Evolutionary conservation across 305 asterid species (phyloP).

Genomic region (Solanum chacoense): DNA sequence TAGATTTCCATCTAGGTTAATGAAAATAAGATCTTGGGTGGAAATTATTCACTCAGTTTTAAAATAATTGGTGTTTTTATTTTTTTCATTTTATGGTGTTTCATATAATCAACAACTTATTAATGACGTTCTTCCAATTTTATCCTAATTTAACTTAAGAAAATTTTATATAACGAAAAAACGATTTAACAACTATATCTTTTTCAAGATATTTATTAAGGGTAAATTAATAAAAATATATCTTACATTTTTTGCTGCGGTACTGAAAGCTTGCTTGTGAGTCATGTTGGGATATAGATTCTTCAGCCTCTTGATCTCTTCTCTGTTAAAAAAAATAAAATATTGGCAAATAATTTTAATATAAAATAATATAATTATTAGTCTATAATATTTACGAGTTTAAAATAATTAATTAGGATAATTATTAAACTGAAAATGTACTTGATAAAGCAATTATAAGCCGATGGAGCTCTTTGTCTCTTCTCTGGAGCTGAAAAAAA

Average conservation of each 20-base stretch:
- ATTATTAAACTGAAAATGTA: not conserved
- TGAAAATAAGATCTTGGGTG: no score
- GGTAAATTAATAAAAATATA: not conserved
- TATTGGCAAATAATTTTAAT: not conserved
- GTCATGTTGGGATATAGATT: slow-evolving; percentile 46
- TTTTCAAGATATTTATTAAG: not conserved
- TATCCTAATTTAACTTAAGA: no score
- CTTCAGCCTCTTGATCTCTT: slow-evolving; percentile 81
- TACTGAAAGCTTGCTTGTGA: slow-evolving; percentile 84
- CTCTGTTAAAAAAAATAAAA: slow-evolving; percentile 18
- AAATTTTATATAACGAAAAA: no score
- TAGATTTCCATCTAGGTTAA: not conserved
- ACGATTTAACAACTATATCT: not conserved
- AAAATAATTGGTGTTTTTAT: no score
- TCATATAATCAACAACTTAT: no score
- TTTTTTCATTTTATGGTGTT: no score
- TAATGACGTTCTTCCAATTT: no score
- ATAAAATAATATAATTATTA: not conserved
- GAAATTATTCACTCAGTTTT: no score
- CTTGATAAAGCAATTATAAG: slow-evolving; percentile 82
- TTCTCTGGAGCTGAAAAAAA: slow-evolving; percentile 56
- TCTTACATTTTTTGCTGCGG: slow-evolving; percentile 71
- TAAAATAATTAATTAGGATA: not conserved
- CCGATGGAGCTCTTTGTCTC: slow-evolving; percentile 70
- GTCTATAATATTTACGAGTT: not conserved